Base-by-base conservation (phyloP, 1,284 basidiomycete genomes). In the Cystobasidiaceae sp. region DNA sequence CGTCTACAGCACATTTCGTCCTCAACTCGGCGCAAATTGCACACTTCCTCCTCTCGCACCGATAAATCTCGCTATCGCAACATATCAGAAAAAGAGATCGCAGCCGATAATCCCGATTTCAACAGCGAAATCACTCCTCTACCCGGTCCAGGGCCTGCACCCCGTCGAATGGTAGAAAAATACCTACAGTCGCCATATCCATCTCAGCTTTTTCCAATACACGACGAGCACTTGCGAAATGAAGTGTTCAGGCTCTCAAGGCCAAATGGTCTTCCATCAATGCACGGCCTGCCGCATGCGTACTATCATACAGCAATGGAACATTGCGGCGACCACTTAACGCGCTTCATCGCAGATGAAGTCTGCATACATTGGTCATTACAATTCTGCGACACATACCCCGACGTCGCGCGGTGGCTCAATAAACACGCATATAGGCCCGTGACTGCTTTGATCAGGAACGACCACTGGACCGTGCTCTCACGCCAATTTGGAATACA, bases 401-500 rank as follows among this genome's bases (percentile, higher is more conserved):
- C 4, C 1, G 17, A 28, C 8, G 50, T 37, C 4, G 48, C 39
- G 23, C 41, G 23, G 27, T 39, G 28, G 19, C 28, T 62, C 1
- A 54, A 50, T 52, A 9, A 15, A 8, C 45, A 52, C 33, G 15
- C 19, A 8, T 27, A 52, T 17, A 19, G 39, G 8, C 45, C 60
- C 32, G 37, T 44, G 5, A 52, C 28, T 32, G 9, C 41, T 23
- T 19, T 62, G 17, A 34, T 62, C 7, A 30, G 34, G 17, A 64
- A 64, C 39, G 32, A 17, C 3, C 61, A 64, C 27, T 64, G 61
- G 61, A 56, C 51, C n/a, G 51, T 64, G 30, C 51, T 64, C 3
- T 45, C 61, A 7, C 51, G 43, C 15, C 61, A 64, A 34, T 64
- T 64, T 21, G 15, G n/a, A 17, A 27, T 64, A 23, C 49, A 51